Evolutionary conservation across 2,329 filamentous ascomycete genomes (phyloP).

Genomic region (Thermoascus crustaceus): DNA sequence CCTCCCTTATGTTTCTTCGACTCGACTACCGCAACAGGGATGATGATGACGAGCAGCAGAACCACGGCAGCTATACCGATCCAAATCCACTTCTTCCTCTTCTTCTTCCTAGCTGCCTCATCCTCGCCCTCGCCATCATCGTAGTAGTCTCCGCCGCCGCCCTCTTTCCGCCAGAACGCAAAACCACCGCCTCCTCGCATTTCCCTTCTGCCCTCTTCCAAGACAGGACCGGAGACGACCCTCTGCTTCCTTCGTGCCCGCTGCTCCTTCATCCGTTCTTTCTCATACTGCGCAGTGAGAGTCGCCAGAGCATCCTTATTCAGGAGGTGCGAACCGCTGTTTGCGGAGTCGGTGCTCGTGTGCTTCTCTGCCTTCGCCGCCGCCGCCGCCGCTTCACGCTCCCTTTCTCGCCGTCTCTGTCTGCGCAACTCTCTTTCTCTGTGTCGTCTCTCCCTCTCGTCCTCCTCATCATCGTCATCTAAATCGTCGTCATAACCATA

Average conservation of each 20-base stretch:
- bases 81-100: constrained; percentile 39
- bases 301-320: constrained; percentile 54
- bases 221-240: constrained; percentile 60
- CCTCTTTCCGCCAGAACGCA: constrained; percentile 6
- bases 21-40: constrained; percentile 58
- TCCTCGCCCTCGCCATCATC: constrained; percentile 19
- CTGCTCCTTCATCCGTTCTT: constrained; percentile 29
- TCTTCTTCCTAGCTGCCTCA: constrained; percentile 23
- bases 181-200: constrained; percentile 19
- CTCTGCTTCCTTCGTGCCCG: constrained; percentile 47
- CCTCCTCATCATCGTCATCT: constrained; percentile 16
- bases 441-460: too few species aligned
- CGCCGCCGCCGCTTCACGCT: constrained; percentile 8
- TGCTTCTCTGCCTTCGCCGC: constrained; percentile 13
- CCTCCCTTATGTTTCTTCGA: constrained; percentile 49
- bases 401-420: constrained; percentile 16
- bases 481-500: constrained; percentile 8
- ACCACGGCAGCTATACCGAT: constrained; percentile 49
- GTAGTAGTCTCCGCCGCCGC: constrained; percentile 18
- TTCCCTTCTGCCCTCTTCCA: constrained; percentile 55
- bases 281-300: constrained; percentile 55
- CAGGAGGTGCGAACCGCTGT: constrained; percentile 37
- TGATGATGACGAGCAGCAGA: constrained; percentile 57
- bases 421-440: constrained; percentile 14
- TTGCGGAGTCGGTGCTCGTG: constrained; percentile 35